Conservation (phyloP, 495 filamentous ascomycete species). For the Tuber indicum region DNA sequence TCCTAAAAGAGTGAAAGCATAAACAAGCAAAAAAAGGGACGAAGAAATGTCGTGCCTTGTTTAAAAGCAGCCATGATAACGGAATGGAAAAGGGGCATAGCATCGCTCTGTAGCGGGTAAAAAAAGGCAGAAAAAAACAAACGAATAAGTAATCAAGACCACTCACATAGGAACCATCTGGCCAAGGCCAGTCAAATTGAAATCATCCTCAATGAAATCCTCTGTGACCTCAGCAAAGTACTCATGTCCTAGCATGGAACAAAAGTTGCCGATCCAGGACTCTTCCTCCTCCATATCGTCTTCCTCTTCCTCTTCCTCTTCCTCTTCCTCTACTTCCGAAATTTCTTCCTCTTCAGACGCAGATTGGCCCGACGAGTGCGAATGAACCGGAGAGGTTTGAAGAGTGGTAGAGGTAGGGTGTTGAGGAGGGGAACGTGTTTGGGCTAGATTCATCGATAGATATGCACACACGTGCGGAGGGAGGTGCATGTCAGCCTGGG, state of each 20-base stretch:
- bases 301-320: slow-evolving; percentile 37
- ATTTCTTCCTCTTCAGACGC: slow-evolving; percentile 33
- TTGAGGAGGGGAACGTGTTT: slow-evolving; percentile 36
- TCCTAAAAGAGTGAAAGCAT: background rate
- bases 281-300: slow-evolving; percentile 42
- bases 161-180: slow-evolving; percentile 79
- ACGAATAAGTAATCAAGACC: background rate
- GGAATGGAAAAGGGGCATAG: background rate
- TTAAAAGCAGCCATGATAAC: background rate
- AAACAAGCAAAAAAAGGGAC: background rate
- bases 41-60: background rate
- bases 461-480: slow-evolving; percentile 23
- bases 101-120: background rate
- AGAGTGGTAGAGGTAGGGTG: slow-evolving; percentile 18
- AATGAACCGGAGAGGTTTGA: slow-evolving; percentile 24
- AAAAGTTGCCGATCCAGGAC: slow-evolving; percentile 91
- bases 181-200: slow-evolving; percentile 93
- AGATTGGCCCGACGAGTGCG: slow-evolving; percentile 29
- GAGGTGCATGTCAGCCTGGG: slow-evolving; percentile 26
- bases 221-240: slow-evolving; percentile 98
- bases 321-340: slow-evolving; percentile 35
- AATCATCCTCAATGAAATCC: slow-evolving; percentile 99
- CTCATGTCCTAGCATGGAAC: slow-evolving; percentile 88
- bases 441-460: slow-evolving; percentile 24
- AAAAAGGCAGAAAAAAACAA: slow-evolving; percentile 5